Evolutionary conservation across 331 rosid genomes (phyloP).

Genomic region (Erythrophleum ivorense): DNA sequence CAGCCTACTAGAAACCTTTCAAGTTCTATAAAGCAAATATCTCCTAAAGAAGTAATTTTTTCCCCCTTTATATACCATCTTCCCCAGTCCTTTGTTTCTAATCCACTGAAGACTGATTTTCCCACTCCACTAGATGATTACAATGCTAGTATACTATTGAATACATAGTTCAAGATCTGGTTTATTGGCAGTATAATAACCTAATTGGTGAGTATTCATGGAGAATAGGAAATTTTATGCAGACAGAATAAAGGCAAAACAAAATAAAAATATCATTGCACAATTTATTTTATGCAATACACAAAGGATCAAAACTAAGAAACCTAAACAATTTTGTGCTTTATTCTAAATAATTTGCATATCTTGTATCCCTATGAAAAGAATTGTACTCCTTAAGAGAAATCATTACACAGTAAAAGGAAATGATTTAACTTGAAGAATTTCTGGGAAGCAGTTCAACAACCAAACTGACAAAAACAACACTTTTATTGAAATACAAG

Average conservation of each 20-base stretch:
- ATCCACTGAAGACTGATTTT: not conserved
- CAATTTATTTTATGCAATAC: not conserved
- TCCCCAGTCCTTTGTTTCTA: not conserved
- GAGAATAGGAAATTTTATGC: not conserved
- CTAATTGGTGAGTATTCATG: not conserved
- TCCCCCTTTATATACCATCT: not conserved
- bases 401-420: not conserved
- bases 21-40: not conserved
- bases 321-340: not conserved
- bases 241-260: not conserved
- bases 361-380: not conserved
- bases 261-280: not conserved
- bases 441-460: not conserved
- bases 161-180: not conserved
- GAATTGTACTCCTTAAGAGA: not conserved
- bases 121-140: not conserved
- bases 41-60: not conserved
- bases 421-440: not conserved
- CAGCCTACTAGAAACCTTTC: not conserved
- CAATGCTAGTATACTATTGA: not conserved
- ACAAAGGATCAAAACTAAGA: not conserved
- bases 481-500: not conserved
- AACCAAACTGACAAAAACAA: not conserved
- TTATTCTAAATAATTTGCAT: not conserved
- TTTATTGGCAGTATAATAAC: not conserved